Base-by-base conservation (phyloP, 306 rosid species). In the Vigna hirtella region DNA sequence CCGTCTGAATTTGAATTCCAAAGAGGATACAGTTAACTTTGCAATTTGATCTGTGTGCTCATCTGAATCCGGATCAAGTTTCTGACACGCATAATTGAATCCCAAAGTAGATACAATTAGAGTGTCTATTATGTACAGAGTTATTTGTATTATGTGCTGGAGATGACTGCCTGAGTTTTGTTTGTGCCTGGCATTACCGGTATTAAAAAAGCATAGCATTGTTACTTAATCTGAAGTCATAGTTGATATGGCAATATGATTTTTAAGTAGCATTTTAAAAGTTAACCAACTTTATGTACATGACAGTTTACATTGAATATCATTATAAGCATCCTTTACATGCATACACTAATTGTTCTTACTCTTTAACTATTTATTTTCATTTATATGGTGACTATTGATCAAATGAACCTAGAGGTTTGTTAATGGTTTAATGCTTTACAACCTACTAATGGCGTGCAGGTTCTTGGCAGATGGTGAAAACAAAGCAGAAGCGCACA, bases 391-490 rank as follows among this genome's bases (percentile, higher is more conserved):
- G 22, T 66, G 34, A 51, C 74, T 17, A 40, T 67, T 72, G 78
- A 74, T 73, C 67, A 53, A 71, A 30, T 42, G 77, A 61, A 70
- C 58, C 34, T 70, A 61, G 74, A 48, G 42, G 70, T 49, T 43
- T 57, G 80, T 74, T 52, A 34, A 59, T 40, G 77, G 62, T 50
- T 76, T 79, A 59, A 68, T 36, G 61, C n/a, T 68, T 57, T 49
- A 71, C 80, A 66, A 76, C 70, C 24, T 66, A n/a, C 62, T 73
- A 42, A 43, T 66, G 72, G 6, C 66, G 11, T 42, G 24, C 83
- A 90, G 92, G 84, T 81, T 77, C 69, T 79, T 45, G 30, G 67
- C 72, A 26, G 82, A 91, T 89, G 99, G 92, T 77, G 76, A 91
- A 86, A 86, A 77, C 90, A 64, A 95, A 89, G 85, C 89, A 84